Conservation (phyloP, 2,329 filamentous ascomycete genomes). For the Hymenoscyphus fraxineus region DNA sequence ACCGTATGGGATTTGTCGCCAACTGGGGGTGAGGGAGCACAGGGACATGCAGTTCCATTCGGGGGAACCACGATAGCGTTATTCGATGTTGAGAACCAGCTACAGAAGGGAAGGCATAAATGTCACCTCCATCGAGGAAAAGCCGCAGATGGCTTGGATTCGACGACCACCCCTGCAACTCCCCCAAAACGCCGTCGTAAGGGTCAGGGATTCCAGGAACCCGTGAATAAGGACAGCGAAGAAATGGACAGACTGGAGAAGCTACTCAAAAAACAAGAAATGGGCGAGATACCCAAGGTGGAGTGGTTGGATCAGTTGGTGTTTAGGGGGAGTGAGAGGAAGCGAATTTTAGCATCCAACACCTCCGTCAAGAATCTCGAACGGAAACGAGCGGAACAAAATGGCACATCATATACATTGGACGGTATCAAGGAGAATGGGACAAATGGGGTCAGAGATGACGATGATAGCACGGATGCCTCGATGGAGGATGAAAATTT, state of each 20-base stretch:
- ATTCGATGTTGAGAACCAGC: slow-evolving; percentile 89
- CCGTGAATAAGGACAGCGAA: slow-evolving; percentile 67
- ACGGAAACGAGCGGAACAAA: slow-evolving; percentile 39
- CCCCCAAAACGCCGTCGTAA: slow-evolving; percentile 52
- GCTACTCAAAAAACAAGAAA: slow-evolving; percentile 95
- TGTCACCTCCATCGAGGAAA: slow-evolving; percentile 80
- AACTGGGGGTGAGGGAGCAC: slow-evolving; percentile 63
- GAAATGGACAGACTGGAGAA: slow-evolving; percentile 88
- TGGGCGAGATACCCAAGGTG: slow-evolving; percentile 89
- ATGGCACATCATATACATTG: slow-evolving; percentile 35
- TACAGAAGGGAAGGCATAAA: slow-evolving; percentile 89
- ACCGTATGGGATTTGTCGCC: slow-evolving; percentile 95
- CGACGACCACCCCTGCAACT: slow-evolving; percentile 72
- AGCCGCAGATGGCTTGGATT: slow-evolving; percentile 79
- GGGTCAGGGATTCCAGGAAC: slow-evolving; percentile 41
- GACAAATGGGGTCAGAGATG: slow-evolving; percentile 38
- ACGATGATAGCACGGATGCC: slow-evolving; percentile 34
- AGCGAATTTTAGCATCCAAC: slow-evolving; percentile 60
- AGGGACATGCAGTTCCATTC: slow-evolving; percentile 81
- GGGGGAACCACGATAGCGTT: slow-evolving; percentile 87
- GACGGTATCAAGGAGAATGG: slow-evolving; percentile 27
- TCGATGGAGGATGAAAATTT: slow-evolving; percentile 57
- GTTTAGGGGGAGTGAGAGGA: slow-evolving; percentile 83
- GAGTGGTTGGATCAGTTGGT: slow-evolving; percentile 96
- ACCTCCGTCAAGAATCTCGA: slow-evolving; percentile 58